These are phyloP conservation scores for Paramecium bursaria DNA, from an alignment of 73 alveolate genomes.

Conservation along the genomic window DNA sequence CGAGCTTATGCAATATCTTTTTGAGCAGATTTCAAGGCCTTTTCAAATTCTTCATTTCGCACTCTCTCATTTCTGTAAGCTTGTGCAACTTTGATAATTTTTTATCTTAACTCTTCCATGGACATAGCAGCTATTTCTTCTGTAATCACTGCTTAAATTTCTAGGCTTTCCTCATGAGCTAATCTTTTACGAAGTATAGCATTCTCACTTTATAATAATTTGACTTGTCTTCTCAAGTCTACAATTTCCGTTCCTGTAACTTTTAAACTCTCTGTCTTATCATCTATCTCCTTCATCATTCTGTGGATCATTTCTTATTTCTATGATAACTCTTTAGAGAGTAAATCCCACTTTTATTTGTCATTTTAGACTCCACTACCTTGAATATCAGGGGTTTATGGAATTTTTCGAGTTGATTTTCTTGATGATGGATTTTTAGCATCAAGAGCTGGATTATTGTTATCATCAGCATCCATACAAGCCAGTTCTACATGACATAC, in stretches of 20 bases:
- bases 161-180: constrained; percentile 97
- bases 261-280: constrained; percentile 94
- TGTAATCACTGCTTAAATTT: constrained; percentile 92
- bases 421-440: constrained; percentile 31
- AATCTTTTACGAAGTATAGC: constrained; percentile 93
- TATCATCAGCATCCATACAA: constrained; percentile 64
- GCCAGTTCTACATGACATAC: constrained; percentile 65
- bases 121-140: constrained; percentile 97
- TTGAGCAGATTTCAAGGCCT: constrained; percentile 95
- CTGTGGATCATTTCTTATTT: constrained; percentile 98
- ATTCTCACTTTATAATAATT: constrained; percentile 96
- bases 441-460: constrained; percentile 48
- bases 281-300: constrained; percentile 98
- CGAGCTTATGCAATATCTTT: constrained; percentile 96
- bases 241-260: constrained; percentile 98
- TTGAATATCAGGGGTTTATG: constrained; percentile 76
- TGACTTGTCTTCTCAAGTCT: constrained; percentile 96
- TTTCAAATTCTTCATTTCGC: constrained; percentile 98
- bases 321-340: constrained; percentile 94
- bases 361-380: constrained; percentile 78
- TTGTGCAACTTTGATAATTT: constrained; percentile 96
- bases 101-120: constrained; percentile 93
- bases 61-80: constrained; percentile 98
- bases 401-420: constrained; percentile 71
- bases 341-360: constrained; percentile 96